These are phyloP conservation scores for Talaromyces sp. DNA, from an alignment of 2,329 filamentous ascomycete genomes.

Conservation along the genomic window DNA sequence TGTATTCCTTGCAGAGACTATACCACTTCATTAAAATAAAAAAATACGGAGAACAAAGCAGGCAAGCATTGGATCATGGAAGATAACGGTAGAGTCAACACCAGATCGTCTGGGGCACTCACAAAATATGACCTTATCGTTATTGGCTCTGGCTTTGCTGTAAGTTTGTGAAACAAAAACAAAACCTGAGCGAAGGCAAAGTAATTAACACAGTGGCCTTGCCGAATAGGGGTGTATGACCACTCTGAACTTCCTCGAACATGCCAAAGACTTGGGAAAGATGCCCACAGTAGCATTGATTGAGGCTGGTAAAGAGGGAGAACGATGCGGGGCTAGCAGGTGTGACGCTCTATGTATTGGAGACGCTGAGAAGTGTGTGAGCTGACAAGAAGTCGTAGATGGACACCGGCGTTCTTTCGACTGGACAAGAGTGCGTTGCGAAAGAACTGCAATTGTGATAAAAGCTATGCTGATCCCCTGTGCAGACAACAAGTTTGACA, in stretches of 20 bases:
- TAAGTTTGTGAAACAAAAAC: not conserved
- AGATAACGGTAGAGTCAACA: not conserved
- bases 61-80: not conserved
- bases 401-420: conserved; percentile 41
- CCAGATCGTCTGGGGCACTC: not conserved
- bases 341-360: not conserved
- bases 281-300: conserved; percentile 35
- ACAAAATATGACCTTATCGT: conserved; percentile 35
- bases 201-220: not conserved
- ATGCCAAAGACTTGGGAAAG: conserved; percentile 31
- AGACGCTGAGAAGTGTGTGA: not conserved
- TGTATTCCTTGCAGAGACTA: not conserved
- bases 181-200: not conserved
- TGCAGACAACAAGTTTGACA: conserved; percentile 2
- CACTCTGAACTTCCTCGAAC: conserved; percentile 38
- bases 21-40: not conserved
- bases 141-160: conserved; percentile 38
- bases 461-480: conserved; percentile 29
- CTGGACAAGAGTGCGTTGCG: conserved; percentile 28
- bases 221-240: conserved; percentile 27
- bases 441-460: conserved; percentile 16
- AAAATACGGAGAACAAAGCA: not conserved
- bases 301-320: conserved; percentile 35
- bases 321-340: conserved; percentile 32
- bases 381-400: conserved; percentile 21